A percentile compares a stretch with the other conserved stretches of the same genome.
phyloP scores from a whole-genome alignment of 2,329 filamentous ascomycete genomes.

The Ploettnerulaceae sp. region DNA sequence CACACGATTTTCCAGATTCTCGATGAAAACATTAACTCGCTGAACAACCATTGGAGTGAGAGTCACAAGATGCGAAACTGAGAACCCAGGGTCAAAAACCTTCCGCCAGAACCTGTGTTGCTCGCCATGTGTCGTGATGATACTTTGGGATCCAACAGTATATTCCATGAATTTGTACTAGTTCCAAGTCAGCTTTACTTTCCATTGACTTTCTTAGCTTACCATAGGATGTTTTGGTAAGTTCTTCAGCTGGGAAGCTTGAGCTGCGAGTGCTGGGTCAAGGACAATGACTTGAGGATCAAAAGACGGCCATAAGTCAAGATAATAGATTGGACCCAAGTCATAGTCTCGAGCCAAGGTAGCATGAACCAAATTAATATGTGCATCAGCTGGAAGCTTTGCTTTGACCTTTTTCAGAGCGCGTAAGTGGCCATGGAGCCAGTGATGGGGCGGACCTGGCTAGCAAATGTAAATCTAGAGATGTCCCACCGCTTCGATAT shows the following conservation, averaged over 20 bases:
- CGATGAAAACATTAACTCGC: conserved; percentile 1
- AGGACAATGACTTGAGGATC: conserved; percentile 5
- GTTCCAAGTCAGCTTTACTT: background rate
- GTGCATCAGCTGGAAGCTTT: conserved; percentile 6
- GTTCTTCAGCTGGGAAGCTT: background rate
- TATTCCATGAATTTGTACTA: conserved; percentile 4
- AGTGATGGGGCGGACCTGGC: conserved; percentile 4
- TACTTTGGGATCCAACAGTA: conserved; percentile 3
- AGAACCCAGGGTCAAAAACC: conserved; percentile 2
- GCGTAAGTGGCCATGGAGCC: conserved; percentile 3
- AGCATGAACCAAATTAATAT: conserved; percentile 4
- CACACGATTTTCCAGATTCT: background rate
- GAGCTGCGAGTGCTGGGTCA: background rate
- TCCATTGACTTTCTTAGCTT: background rate
- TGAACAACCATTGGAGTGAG: conserved; percentile 1
- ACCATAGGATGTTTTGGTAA: conserved; percentile 2
- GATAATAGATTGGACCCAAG: conserved; percentile 2
- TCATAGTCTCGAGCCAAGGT: conserved; percentile 1
- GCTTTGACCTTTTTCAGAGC: conserved; percentile 2
- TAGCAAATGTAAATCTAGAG: background rate
- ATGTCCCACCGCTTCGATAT: background rate
- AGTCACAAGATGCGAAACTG: background rate
- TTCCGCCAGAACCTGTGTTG: conserved; percentile 3
- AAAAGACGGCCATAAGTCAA: conserved; percentile 6
- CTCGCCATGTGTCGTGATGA: conserved; percentile 3